phyloP scores from a whole-genome alignment of 164 flowering plant genomes.

The Vitis amurensis region DNA sequence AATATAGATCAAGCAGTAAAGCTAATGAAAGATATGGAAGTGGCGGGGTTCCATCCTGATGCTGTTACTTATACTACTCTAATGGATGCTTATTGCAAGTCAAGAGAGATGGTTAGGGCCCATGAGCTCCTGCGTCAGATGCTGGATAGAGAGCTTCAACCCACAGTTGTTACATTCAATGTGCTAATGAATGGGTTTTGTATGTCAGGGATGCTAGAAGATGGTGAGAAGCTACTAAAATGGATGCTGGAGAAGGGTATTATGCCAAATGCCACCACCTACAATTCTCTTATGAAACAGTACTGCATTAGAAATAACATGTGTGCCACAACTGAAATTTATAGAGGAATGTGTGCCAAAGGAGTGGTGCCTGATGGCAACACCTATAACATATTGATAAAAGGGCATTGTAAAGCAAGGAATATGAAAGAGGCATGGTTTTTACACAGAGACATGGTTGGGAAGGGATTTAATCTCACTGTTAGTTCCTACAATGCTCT shows the following conservation, averaged over 20 bases:
- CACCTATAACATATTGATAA: conserved; percentile 61
- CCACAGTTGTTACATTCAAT: conserved; percentile 69
- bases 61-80: conserved; percentile 62
- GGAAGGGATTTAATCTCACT: conserved; percentile 44
- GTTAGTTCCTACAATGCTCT: conserved; percentile 49
- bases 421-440: conserved; percentile 75
- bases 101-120: conserved; percentile 51
- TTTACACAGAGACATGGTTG: conserved; percentile 57
- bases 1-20: conserved; percentile 49
- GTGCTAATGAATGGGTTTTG: conserved; percentile 78
- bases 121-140: conserved; percentile 52
- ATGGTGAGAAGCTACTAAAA: conserved; percentile 49
- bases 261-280: conserved; percentile 57
- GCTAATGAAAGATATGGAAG: conserved; percentile 61
- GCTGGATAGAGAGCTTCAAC: conserved; percentile 58
- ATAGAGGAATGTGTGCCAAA: conserved; percentile 38
- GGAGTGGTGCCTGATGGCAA: conserved; percentile 54
- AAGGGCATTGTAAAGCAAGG: conserved; percentile 69
- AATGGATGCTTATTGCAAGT: conserved; percentile 65
- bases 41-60: conserved; percentile 55
- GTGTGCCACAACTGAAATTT: conserved; percentile 45
- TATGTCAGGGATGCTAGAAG: conserved; percentile 60
- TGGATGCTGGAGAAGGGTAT: conserved; percentile 75
- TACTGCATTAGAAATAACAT: conserved; percentile 55
- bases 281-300: conserved; percentile 70